These are phyloP conservation scores for Geotrichum carabidarum DNA, from an alignment of 1,139 yeast genomes.

Conservation along the genomic window DNA sequence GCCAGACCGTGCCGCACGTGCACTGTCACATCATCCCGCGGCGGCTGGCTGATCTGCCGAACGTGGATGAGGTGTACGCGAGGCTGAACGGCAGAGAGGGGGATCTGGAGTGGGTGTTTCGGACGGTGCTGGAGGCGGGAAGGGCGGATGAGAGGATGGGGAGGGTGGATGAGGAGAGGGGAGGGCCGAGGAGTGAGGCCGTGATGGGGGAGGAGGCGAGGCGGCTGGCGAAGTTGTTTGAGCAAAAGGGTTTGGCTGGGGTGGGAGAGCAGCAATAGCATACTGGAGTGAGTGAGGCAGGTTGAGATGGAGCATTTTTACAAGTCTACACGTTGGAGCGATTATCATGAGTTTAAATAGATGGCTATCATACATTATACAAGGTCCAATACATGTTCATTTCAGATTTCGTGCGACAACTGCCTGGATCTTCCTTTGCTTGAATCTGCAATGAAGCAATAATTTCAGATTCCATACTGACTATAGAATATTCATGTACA, in stretches of 20 bases:
- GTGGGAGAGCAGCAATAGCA: too few species aligned
- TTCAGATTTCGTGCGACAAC: too few species aligned
- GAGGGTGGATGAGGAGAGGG: constrained; percentile 36
- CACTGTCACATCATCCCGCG: constrained; percentile 93
- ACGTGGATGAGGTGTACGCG: constrained; percentile 66
- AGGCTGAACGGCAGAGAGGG: constrained; percentile 50
- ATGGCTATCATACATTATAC: too few species aligned
- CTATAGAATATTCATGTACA: too few species aligned
- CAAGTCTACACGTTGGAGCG: too few species aligned
- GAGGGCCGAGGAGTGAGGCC: constrained; percentile 47
- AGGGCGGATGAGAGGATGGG: constrained; percentile 10
- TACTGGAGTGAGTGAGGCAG: too few species aligned
- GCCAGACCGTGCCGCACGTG: constrained; percentile 88
- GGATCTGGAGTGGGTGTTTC: constrained; percentile 38
- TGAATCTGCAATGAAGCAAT: too few species aligned
- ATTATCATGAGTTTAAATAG: too few species aligned
- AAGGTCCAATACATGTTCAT: too few species aligned
- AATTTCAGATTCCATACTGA: too few species aligned
- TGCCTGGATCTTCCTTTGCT: too few species aligned
- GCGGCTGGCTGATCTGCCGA: constrained; percentile 49
- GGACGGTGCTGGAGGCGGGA: constrained; percentile 8
- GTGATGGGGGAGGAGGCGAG: constrained; percentile 64
- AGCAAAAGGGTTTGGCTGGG: not conserved
- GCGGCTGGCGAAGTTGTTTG: constrained; percentile 45
- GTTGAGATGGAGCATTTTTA: too few species aligned